Base-by-base conservation (phyloP, 2,329 filamentous ascomycete genomes). In the Huntiella decipiens region DNA sequence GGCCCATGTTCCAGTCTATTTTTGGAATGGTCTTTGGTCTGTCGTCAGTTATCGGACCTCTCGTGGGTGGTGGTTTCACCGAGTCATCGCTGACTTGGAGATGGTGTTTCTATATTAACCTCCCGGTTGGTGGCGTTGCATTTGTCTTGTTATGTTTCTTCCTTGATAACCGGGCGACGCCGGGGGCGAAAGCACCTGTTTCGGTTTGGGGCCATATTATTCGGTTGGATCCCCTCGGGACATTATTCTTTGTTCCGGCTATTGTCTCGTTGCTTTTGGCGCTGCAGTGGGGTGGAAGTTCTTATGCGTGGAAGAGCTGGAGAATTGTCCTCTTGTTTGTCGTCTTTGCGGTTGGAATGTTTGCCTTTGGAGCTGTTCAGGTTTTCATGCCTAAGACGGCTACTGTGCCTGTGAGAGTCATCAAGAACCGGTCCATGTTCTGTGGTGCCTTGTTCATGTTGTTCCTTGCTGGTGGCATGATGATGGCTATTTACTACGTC, bases 231-330 rank as follows among this genome's bases (percentile, higher is more conserved):
- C 72, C 71, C 0, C 54, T 77, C 1, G 75, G 76, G 19, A 76
- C 71, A 5, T 54, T 70, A 11, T 66, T 77, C 56, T 72, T 80
- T 51, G 57, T 79, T 12, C 74, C 75, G 0, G 66, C 66, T 31
- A 65, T 77, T 35, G 63, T 77, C 11, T 74, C 66, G 51, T 68
- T 79, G 34, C 58, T 80, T 3, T 61, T 81, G 4, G 75, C 75
- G 1, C 61, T 81, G 32, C 71, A 79, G 53, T 79, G 74, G 74
- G 73, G 73, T 44, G 73, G 73, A 3, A 64, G 65, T 2, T 63
- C 57, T 2, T 71, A 74, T 52, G 51, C 61, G 0, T 77, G 73
- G 73, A 59, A 56, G 35, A 64, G 61, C 51, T 67, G 66, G 60
- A 65, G 67, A 38, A 66, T 74, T 45, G 66, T 76, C 42, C 52